A percentile compares a stretch with the other conserved stretches of the same genome.
phyloP scores from a whole-genome alignment of 495 filamentous ascomycete genomes.

The Lophiostoma macrostomum region DNA sequence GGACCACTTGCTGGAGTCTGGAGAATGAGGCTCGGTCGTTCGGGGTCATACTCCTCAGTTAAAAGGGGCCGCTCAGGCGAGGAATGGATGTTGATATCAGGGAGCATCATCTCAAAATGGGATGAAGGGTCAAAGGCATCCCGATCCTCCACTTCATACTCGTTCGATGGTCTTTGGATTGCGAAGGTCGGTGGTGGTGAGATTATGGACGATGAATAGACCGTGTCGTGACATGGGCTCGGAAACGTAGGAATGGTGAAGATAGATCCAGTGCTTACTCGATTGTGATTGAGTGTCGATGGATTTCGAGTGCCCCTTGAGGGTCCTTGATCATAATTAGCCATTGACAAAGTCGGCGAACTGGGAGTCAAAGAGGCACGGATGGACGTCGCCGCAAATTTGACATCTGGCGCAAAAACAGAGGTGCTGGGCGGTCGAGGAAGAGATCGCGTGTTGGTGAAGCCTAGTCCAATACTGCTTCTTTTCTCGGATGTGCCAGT shows the following conservation, averaged over 20 bases:
- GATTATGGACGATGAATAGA: slow-evolving; percentile 2
- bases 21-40: slow-evolving; percentile 5
- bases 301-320: background rate
- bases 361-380: slow-evolving; percentile 35
- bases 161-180: slow-evolving; percentile 30
- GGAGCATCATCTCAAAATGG: slow-evolving; percentile 5
- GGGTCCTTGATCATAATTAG: slow-evolving; percentile 10
- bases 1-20: slow-evolving; percentile 5
- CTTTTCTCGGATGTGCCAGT: slow-evolving; percentile 5
- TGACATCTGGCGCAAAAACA: slow-evolving; percentile 30
- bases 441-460: slow-evolving; percentile 25
- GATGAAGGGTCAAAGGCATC: slow-evolving; percentile 12
- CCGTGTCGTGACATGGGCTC: slow-evolving; percentile 28
- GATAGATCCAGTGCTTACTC: slow-evolving; percentile 21
- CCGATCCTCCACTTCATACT: slow-evolving; percentile 6
- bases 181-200: slow-evolving; percentile 31
- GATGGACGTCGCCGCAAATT: slow-evolving; percentile 28
- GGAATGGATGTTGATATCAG: background rate
- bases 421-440: slow-evolving; percentile 30
- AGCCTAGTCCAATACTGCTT: slow-evolving; percentile 13
- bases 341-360: slow-evolving; percentile 35
- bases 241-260: slow-evolving; percentile 36
- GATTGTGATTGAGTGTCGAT: background rate
- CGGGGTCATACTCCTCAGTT: slow-evolving; percentile 13
- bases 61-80: background rate